phyloP scores from a whole-genome alignment of 306 rosid species.

The Luffa acutangula region DNA sequence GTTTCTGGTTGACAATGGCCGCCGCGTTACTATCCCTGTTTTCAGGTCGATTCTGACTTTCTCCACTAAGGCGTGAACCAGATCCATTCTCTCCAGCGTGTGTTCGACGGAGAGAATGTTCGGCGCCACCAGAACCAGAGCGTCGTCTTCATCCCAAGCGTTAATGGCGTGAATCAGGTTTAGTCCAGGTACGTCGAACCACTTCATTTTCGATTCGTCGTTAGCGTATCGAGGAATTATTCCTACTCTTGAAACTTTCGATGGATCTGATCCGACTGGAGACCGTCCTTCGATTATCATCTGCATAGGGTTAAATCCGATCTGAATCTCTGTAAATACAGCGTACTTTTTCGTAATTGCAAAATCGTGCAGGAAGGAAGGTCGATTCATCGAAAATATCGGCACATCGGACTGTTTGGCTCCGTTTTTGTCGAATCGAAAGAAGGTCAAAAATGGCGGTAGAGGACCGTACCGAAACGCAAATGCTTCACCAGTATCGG shows the following conservation, averaged over 20 bases:
- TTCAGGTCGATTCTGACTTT: conserved; percentile 46
- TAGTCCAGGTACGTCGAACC: conserved; percentile 86
- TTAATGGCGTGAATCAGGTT: conserved; percentile 67
- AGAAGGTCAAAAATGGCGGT: conserved; percentile 74
- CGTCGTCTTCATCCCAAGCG: conserved; percentile 81
- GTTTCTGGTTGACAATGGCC: conserved; percentile 58
- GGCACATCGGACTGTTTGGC: conserved; percentile 53
- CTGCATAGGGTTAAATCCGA: conserved; percentile 60
- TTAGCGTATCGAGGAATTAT: conserved; percentile 52
- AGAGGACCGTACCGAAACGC: conserved; percentile 67
- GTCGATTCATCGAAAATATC: conserved; percentile 55
- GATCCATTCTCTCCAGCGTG: conserved; percentile 60
- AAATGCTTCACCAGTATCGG: conserved; percentile 56
- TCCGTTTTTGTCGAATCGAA: conserved; percentile 41
- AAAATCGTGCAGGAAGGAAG: conserved; percentile 70
- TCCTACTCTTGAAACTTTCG: conserved; percentile 51
- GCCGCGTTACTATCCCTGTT: conserved; percentile 46
- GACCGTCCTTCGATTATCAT: conserved; percentile 55
- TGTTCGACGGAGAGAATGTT: conserved; percentile 69
- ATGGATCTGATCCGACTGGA: conserved; percentile 50
- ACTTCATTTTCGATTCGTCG: conserved; percentile 50
- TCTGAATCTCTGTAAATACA: conserved; percentile 57
- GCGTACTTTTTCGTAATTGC: conserved; percentile 69
- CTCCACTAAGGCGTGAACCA: conserved; percentile 59
- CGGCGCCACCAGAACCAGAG: conserved; percentile 59